Base-by-base conservation (phyloP, 768 basidiomycete genomes). In the Cystofilobasidium bisporidii region DNA sequence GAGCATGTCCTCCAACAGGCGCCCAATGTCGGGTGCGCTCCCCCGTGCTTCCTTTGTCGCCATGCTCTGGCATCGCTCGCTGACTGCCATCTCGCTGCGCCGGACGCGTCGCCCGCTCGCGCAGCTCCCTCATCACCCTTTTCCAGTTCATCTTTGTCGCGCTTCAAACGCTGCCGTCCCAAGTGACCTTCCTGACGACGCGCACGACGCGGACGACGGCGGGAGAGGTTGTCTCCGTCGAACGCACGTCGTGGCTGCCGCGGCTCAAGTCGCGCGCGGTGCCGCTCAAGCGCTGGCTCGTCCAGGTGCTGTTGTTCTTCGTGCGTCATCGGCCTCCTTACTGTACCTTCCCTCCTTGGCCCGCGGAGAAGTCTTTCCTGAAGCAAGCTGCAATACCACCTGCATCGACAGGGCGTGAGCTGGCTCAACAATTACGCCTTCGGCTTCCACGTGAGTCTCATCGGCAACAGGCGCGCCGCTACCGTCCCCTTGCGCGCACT, bases 131-230 rank as follows among this genome's bases (percentile, higher is more conserved):
- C 38, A 81, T 92, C 55, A 91, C 89, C 4, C 88, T 91, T 78
- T 84, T 84, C 17, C 90, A 92, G 77, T 87, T 89, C 83, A 72
- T 85, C 41, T 91, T 89, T 77, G 86, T 91, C 63, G 81, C 87
- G 9, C 38, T 82, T 14, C 86, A 86, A 64, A 83, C 83, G 14
- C 76, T 89, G 11, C 85, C 87, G 1, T 80, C 81, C 0, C 88
- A 87, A 72, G 67, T 90, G 55, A 75, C 72, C 24, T 82, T 81
- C 67, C 63, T 33, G 68, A 14, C 48, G n/a, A 3, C 48, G 28
- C 12, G 30, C 41, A 67, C 61, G n/a, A 15, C 24, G 9, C 32
- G 17, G 18, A 9, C 28, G 22, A 22, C 15, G 61, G 55, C 57
- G 9, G 61, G 28, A 6, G 55, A 63, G 36, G 67, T 32, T 8